These are phyloP conservation scores for Raffaelea ambrosiae DNA, from an alignment of 2,329 filamentous ascomycete species.

Conservation along the genomic window DNA sequence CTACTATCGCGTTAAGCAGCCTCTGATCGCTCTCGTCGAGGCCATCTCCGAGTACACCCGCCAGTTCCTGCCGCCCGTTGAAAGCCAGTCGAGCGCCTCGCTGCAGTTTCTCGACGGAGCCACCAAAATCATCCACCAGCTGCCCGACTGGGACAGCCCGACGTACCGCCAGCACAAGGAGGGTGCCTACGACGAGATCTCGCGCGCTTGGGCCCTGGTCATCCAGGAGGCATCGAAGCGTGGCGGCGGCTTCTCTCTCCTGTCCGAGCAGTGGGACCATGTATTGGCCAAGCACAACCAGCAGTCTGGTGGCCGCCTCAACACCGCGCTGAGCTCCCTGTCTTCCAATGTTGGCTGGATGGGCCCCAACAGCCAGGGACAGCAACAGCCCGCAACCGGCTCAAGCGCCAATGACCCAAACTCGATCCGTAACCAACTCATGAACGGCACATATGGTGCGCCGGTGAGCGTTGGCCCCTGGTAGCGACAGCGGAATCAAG, in stretches of 20 bases:
- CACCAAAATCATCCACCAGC: slow-evolving; percentile 78
- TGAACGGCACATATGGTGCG: slow-evolving; percentile 51
- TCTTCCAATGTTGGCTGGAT: slow-evolving; percentile 71
- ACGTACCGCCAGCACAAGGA: slow-evolving; percentile 90
- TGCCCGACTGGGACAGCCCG: slow-evolving; percentile 86
- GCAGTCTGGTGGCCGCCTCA: slow-evolving; percentile 72
- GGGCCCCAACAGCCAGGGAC: slow-evolving; percentile 44
- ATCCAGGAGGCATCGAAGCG: slow-evolving; percentile 86
- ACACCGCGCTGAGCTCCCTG: slow-evolving; percentile 71
- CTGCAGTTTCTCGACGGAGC: slow-evolving; percentile 83
- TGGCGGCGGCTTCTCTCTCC: slow-evolving; percentile 73
- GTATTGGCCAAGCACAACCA: slow-evolving; percentile 81
- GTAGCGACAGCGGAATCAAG: slow-evolving; percentile 33
- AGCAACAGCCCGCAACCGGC: background rate
- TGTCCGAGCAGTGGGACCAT: slow-evolving; percentile 89
- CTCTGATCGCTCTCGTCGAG: slow-evolving; percentile 72
- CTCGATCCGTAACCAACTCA: slow-evolving; percentile 54
- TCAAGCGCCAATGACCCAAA: slow-evolving; percentile 34
- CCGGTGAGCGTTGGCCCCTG: slow-evolving; percentile 56
- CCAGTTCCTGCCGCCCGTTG: slow-evolving; percentile 87
- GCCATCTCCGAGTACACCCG: slow-evolving; percentile 91
- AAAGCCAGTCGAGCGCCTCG: slow-evolving; percentile 73
- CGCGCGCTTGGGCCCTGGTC: slow-evolving; percentile 85
- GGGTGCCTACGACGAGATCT: slow-evolving; percentile 92
- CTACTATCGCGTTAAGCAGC: slow-evolving; percentile 84